Evolutionary conservation across 1,284 basidiomycete species (phyloP), one percentile per base, ranked within the genome.

Genomic region (Erythrobasidium hasegawianum): DNA sequence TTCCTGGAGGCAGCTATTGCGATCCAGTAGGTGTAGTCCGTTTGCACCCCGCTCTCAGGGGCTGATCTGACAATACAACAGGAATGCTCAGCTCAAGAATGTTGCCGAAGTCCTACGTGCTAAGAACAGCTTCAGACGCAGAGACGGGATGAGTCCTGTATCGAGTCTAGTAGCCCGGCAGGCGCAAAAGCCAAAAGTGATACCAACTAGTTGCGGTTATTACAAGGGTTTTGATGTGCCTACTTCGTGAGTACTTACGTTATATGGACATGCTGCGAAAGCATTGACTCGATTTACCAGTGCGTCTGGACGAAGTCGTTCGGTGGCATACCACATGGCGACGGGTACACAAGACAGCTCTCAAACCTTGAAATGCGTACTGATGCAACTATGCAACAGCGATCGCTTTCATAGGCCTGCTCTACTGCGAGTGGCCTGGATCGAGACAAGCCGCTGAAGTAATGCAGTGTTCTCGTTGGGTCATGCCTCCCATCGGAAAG

Each of bases 221-320:
- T 65, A 50, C 24, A 47, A 55, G n/a, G 62, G 62, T 0, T 65
- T 65, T 39, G 62, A 65, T 58, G 62, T 65, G 13, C 62, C 62
- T 11, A 54, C 61, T 16, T 52, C 56, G 61, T 64, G 24, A 57
- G 61, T 16, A 3, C 11, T 3, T n/a, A 33, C 33, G 5, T 33
- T 33, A 33, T 33, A 33, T 33, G 11, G 33, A 11, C 33, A 38
- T 18, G 39, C 27, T 1, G 16, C 45, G 41, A 18, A 1, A 2
- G 27, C 40, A 16, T 10, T 2, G n/a, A 20, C 16, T 39, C 40
- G n/a, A 18, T 27, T 7, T 9, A 41, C 14, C 33, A 65, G 62
- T 5, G 40, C 43, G 1, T 55, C 62, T 29, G 62, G 62, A 11
- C 20, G 29, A 53, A 56, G 50, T 10, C 41, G 62, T n/a, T 65